Evolutionary conservation across 306 rosid species (phyloP), one percentile per base, ranked within the genome.

Genomic region (Quercus gilva): DNA sequence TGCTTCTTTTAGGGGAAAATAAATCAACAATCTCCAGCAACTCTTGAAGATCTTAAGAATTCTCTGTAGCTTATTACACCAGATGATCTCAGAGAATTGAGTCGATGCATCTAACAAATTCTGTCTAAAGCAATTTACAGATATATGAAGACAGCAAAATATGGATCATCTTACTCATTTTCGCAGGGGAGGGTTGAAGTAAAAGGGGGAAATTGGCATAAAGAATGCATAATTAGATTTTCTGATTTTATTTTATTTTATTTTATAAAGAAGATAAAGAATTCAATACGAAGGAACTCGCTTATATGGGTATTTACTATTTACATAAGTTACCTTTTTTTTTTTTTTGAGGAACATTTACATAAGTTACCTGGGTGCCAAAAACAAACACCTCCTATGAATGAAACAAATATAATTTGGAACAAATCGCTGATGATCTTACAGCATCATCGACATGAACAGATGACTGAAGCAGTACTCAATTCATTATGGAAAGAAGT

Each of bases 351-450:
- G n/a, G n/a, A n/a, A n/a, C n/a, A n/a, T n/a, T n/a, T 76, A 71
- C 53, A 81, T 19, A 19, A 58, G 75, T 43, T 78, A 69, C 78
- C 13, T 11, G 85, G 83, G 77, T 60, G 79, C 59, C 31, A 6
- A 14, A 11, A 25, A 67, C 75, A 72, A 85, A 53, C 25, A 26
- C 37, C 74, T 64, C 55, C 80, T 78, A 76, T 55, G 49, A 55
- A 63, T 61, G 58, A 69, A 75, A 70, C 59, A 78, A 73, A 52
- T 65, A 60, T 35, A 75, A 79, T 63, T 18, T 31, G 43, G 41
- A 74, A 77, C 74, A 80, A 75, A 78, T 74, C 12, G 51, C 83
- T 76, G 19, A 77, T 6, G 69, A 59, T 55, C 69, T 67, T 64
- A 23, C 20, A 57, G 63, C 35, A 35, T 9, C 11, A 49, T n/a